Conservation (phyloP, 176 grass and related monocot genomes). For the Bothriochloa decipiens region DNA sequence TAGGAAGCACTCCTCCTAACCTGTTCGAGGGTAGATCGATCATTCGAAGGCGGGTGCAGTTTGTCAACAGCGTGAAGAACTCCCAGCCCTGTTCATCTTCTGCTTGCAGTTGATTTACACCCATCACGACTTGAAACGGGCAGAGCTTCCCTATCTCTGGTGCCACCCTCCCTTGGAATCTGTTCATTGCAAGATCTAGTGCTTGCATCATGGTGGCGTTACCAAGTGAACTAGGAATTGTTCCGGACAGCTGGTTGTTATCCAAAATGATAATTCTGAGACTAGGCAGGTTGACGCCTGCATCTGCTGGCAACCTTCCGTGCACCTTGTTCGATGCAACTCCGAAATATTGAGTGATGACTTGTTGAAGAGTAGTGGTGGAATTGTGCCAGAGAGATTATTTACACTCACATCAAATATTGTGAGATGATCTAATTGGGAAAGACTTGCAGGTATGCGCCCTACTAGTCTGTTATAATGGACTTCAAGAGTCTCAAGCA, state of each 20-base stretch:
- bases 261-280: neutral
- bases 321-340: conserved; percentile 28
- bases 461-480: neutral
- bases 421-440: neutral
- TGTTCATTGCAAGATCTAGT: conserved; percentile 2
- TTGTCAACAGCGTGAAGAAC: conserved; percentile 34
- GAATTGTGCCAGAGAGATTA: conserved; percentile 29
- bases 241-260: conserved; percentile 25
- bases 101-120: conserved; percentile 12
- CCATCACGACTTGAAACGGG: neutral
- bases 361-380: conserved; percentile 32
- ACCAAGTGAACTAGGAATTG: conserved; percentile 27
- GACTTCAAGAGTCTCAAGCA: neutral
- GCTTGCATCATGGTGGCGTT: conserved; percentile 5
- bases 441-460: conserved; percentile 22
- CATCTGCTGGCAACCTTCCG: conserved; percentile 17
- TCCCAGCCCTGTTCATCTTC: conserved; percentile 28
- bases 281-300: neutral
- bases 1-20: neutral
- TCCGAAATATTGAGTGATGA: conserved; percentile 1
- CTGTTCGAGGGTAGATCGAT: neutral
- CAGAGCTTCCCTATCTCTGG: conserved; percentile 34
- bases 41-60: conserved; percentile 28
- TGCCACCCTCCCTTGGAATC: conserved; percentile 24
- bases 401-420: neutral